Conservation (phyloP, 1,284 basidiomycete species). For the Entoloma clypeatum region DNA sequence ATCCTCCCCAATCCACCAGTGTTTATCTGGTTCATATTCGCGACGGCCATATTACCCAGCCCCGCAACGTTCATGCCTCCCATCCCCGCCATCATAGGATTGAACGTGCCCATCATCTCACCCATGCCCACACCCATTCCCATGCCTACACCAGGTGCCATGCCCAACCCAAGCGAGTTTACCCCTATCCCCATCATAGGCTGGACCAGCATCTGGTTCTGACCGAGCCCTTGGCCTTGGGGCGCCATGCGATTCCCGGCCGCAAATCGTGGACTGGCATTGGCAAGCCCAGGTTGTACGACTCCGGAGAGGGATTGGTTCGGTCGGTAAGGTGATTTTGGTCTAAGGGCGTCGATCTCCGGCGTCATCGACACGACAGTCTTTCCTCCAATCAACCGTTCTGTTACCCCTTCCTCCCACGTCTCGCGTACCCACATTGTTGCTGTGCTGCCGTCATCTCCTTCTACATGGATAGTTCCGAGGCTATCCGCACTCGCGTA, state of each 20-base stretch:
- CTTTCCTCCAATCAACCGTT: conserved; percentile 49
- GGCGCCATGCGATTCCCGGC: conserved; percentile 17
- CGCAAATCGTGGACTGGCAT: conserved; percentile 21
- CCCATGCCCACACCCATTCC: conserved; percentile 25
- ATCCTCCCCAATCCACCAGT: conserved; percentile 24
- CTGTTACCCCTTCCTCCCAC: conserved; percentile 58
- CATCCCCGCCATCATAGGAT: conserved; percentile 31
- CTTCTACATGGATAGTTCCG: conserved; percentile 35
- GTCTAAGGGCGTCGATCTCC: conserved; percentile 84
- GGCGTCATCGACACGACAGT: conserved; percentile 66
- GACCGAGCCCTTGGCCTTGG: conserved; percentile 26
- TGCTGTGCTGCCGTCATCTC: conserved; percentile 41
- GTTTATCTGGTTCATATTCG: conserved; percentile 28
- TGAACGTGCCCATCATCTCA: conserved; percentile 34
- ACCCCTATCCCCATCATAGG: conserved; percentile 44
- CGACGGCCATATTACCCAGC: conserved; percentile 27
- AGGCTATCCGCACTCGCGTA: conserved; percentile 25
- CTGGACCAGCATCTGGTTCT: conserved; percentile 46
- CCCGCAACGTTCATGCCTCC: conserved; percentile 20
- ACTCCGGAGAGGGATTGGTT: too few relatives aligned
- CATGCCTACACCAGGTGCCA: conserved; percentile 26
- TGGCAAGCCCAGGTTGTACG: too few relatives aligned
- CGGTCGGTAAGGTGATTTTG: conserved; percentile 71
- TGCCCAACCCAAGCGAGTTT: conserved; percentile 34
- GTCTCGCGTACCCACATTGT: conserved; percentile 51